Evolutionary conservation across 208 protist genomes (phyloP).

Genomic region (Wallacemonas sp.): DNA sequence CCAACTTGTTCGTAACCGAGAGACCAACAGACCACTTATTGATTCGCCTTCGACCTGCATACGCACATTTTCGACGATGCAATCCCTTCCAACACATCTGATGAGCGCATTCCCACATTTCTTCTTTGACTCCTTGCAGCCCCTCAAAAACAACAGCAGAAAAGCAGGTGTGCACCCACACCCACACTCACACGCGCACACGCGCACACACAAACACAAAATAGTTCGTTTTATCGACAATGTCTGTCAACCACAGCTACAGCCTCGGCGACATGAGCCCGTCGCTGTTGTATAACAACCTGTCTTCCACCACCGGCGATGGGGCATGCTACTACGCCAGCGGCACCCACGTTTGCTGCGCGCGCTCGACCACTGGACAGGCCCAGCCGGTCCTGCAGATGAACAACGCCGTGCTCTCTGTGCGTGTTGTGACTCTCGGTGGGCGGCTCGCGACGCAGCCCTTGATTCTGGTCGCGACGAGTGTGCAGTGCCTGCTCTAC

Average conservation of each 20-base stretch:
- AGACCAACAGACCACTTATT: too few species aligned
- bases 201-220: too few species aligned
- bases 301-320: slow-evolving; percentile 27
- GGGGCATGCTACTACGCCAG: slow-evolving; percentile 25
- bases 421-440: slow-evolving; percentile 19
- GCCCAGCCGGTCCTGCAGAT: not conserved
- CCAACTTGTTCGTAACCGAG: too few species aligned
- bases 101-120: too few species aligned
- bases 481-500: slow-evolving; percentile 8
- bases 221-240: too few species aligned
- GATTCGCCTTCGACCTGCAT: too few species aligned
- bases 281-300: slow-evolving; percentile 52
- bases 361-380: slow-evolving; percentile 23
- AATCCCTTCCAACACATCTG: too few species aligned
- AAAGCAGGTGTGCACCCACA: too few species aligned
- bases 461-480: slow-evolving; percentile 20
- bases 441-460: slow-evolving; percentile 9
- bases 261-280: slow-evolving; percentile 18
- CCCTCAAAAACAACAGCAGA: too few species aligned
- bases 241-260: not conserved
- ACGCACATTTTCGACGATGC: too few species aligned
- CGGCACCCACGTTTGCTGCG: slow-evolving; percentile 23
- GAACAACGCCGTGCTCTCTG: slow-evolving; percentile 22
- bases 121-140: too few species aligned
- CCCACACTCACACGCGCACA: too few species aligned